Base-by-base conservation (phyloP, 257 asterid species). In the Osmanthus fragrans region DNA sequence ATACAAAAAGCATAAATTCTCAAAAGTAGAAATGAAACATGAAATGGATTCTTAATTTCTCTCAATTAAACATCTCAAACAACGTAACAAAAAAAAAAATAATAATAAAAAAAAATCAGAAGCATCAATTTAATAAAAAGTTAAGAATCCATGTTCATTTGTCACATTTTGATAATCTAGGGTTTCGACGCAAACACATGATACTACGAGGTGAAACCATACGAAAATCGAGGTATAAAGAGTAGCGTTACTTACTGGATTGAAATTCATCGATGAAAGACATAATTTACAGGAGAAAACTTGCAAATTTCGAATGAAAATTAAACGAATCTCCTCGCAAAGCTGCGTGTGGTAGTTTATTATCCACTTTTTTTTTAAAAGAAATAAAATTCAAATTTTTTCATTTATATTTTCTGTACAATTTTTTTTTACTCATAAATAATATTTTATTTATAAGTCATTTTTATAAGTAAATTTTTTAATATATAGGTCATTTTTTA, bases 241-340 rank as follows among this genome's bases (percentile, higher is more conserved):
- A 34, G 34, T 64, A 74, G 72, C n/a, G n/a, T 51, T 30, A 78
- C 78, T 86, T 77, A 94, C 98, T 88, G 21, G 96, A 85, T 88
- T 94, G 97, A 79, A 94, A 94, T 67, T 94, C 99, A 60, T 94
- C 99, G 78, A 91, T 73, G 82, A 91, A 80, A 23, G 97, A 90
- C 97, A 94, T 94, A 27, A 64, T 30, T 51, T 60, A 11, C 19
- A 27, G 32, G 23, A 45, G 32, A 77, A 72, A 33, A 2, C 70
- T 42, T 25, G 66, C 45, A 10, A 39, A 7, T 39, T 39, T 39
- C 13, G 34, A 60, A 60, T 65, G 63, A 36, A 33, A 75, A 72
- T 1, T 23, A 81, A 5, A 37, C 67, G 7, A 88, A 79, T 72
- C 71, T 84, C 86, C 90, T 88, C 89, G 87, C 87, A 85, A 79